Conservation (phyloP, 306 rosid genomes). For the Dryas drummondii region DNA sequence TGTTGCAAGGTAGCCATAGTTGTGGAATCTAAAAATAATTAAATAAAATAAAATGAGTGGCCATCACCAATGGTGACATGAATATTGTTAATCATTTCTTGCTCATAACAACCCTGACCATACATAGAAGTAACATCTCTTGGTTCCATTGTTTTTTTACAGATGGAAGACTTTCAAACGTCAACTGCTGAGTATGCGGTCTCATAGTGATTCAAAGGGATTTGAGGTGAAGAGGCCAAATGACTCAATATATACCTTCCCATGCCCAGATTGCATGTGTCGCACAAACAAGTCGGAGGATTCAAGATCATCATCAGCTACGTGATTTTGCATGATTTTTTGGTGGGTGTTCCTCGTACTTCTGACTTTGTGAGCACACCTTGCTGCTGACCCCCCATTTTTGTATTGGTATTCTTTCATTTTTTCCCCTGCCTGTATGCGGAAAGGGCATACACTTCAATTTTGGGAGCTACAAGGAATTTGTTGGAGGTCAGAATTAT, state of each 20-base stretch:
- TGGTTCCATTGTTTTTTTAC: slow-evolving; percentile 31
- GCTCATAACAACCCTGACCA: neutral
- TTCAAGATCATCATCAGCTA: slow-evolving; percentile 45
- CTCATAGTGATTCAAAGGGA: slow-evolving; percentile 93
- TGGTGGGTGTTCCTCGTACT: slow-evolving; percentile 40
- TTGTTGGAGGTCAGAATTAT: slow-evolving; percentile 49
- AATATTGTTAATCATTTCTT: neutral
- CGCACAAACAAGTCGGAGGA: slow-evolving; percentile 62
- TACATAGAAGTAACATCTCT: slow-evolving; percentile 10
- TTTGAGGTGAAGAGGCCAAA: slow-evolving; percentile 81
- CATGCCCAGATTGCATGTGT: slow-evolving; percentile 99
- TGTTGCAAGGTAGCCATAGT: neutral
- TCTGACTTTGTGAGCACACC: slow-evolving; percentile 46
- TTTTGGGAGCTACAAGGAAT: slow-evolving; percentile 49
- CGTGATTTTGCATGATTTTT: slow-evolving; percentile 45
- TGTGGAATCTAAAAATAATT: neutral
- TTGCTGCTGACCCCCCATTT: slow-evolving; percentile 47
- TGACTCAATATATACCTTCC: slow-evolving; percentile 89
- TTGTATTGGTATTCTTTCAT: slow-evolving; percentile 62
- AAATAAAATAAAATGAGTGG: neutral
- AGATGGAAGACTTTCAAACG: slow-evolving; percentile 95
- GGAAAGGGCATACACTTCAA: slow-evolving; percentile 52
- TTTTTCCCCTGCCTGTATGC: slow-evolving; percentile 38
- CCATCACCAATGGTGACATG: no score
- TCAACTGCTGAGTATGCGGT: slow-evolving; percentile 73